Evolutionary conservation across 306 rosid species (phyloP), one percentile per base, ranked within the genome.

Genomic region (Bauhinia variegata): DNA sequence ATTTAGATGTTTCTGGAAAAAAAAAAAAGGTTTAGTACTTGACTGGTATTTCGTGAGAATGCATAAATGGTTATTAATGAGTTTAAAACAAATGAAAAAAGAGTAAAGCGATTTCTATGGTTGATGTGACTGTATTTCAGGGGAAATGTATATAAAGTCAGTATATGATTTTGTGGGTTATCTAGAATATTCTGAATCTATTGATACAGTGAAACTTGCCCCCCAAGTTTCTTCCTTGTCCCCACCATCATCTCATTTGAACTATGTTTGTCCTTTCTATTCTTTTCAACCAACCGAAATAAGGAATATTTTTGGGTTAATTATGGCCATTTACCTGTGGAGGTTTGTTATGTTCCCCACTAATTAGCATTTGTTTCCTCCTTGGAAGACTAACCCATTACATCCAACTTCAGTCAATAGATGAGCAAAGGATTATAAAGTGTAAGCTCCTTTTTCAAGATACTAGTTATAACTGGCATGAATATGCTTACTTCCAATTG

Each of bases 281-380:
- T 4, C 23, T 17, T 5, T 18, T 3, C 55, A 4, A 17, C 4
- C 4, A n/a, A 53, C 49, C 47, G 56, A 66, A 38, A 13, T n/a
- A 28, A 14, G 42, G 8, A 36, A 30, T 39, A 16, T 16, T 4
- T 23, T 23, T 37, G 2, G 28, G 11, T 42, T 58, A 74, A 38
- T 32, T 58, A 8, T 50, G 1, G 28, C 39, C 7, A 11, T 17
- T 67, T 50, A 3, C 14, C 7, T 51, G 42, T 18, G 11, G 3
- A 33, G 14, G 68, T 75, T 75, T 53, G 75, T 68, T 68, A 53
- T 75, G 75, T 73, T 41, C 60, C 75, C 70, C 70, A 75, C 70
- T 61, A 36, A 9, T 31, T 2, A 11, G 14, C 48, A 49, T 49
- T 0, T 56, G 15, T 28, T 11, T n/a, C n/a, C n/a, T 63, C 39